Conservation (phyloP, 116 monocot species). For the Zostera marina region DNA sequence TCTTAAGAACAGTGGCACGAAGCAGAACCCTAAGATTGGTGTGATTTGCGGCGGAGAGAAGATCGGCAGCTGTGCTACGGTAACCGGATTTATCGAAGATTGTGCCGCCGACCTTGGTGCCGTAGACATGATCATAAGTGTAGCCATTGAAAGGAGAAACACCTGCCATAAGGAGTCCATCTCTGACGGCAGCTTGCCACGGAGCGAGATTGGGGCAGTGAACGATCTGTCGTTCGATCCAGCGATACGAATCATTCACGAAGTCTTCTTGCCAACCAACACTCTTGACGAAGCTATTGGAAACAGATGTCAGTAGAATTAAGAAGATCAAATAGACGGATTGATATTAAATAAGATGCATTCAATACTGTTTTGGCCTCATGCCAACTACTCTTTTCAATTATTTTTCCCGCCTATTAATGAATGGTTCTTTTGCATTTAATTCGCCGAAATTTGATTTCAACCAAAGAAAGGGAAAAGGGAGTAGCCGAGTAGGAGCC, state of each 20-base stretch:
- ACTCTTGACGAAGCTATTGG: constrained; percentile 15
- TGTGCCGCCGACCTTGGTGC: constrained; percentile 83
- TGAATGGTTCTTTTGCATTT: no score
- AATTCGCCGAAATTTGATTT: no score
- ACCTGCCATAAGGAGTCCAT: constrained; percentile 66
- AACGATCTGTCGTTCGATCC: neutral
- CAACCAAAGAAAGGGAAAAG: no score
- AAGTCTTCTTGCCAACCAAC: constrained; percentile 42
- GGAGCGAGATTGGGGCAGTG: constrained; percentile 20
- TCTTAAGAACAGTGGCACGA: constrained; percentile 61
- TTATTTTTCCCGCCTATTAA: no score
- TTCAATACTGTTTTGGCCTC: no score
- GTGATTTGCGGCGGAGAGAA: constrained; percentile 39
- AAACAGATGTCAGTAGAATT: no score
- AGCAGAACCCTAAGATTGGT: constrained; percentile 50
- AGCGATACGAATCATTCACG: neutral
- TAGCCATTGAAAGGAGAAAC: constrained; percentile 79
- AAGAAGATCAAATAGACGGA: no score
- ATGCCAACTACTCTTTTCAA: no score
- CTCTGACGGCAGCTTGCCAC: constrained; percentile 52
- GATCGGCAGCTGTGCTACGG: constrained; percentile 67
- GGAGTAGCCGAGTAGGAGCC: no score
- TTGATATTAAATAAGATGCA: no score
- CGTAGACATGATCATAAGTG: constrained; percentile 69
- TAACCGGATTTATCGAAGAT: constrained; percentile 51